Conservation (phyloP, 2,329 filamentous ascomycete genomes). For the Aspergillus udagawae region DNA sequence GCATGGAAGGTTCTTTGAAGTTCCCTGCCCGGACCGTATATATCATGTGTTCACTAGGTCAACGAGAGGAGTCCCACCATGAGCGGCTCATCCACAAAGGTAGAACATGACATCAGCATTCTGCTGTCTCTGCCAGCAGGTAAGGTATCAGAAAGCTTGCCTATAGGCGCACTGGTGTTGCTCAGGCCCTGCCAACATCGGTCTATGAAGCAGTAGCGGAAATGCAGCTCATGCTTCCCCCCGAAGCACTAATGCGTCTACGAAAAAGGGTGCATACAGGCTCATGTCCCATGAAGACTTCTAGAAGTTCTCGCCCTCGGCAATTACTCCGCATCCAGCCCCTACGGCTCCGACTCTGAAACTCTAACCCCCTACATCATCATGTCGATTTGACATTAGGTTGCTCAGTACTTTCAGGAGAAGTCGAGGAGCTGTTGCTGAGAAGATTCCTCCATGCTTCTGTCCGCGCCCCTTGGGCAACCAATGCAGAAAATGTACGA, state of each 20-base stretch:
- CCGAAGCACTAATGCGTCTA: constrained; percentile 31
- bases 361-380: background rate
- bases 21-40: background rate
- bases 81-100: background rate
- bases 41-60: background rate
- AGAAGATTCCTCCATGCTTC: background rate
- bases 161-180: background rate
- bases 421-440: background rate
- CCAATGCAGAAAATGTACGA: background rate
- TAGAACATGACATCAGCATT: background rate
- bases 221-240: constrained; percentile 29
- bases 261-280: constrained; percentile 15
- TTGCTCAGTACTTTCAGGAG: background rate
- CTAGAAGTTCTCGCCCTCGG: constrained; percentile 11
- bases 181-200: constrained; percentile 7
- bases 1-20: background rate
- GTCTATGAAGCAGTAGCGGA: constrained; percentile 17
- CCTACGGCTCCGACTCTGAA: background rate
- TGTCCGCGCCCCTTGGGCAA: background rate
- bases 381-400: background rate
- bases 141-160: background rate
- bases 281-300: constrained; percentile 9
- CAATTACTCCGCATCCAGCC: background rate
- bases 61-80: background rate
- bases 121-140: background rate